Percentiles rank a stretch among this genome's conserved stretches.
These are phyloP conservation scores for Verticillium dahliae DNA, from an alignment of 2,329 filamentous ascomycete genomes.

Conservation along the genomic window DNA sequence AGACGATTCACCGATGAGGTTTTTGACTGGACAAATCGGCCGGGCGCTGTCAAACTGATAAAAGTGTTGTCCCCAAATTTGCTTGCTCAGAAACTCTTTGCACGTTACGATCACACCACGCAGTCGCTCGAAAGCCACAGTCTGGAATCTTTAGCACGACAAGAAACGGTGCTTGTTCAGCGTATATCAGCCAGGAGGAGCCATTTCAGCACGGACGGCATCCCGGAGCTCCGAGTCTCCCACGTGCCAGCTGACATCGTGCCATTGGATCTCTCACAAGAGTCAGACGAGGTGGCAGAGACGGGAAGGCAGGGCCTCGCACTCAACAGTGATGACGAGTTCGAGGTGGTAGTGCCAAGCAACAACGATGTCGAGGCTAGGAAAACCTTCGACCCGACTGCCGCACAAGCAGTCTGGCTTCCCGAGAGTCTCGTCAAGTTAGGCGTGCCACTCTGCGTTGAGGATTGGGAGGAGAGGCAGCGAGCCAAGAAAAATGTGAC, in stretches of 20 bases:
- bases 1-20: constrained; percentile 70
- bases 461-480: constrained; percentile 18
- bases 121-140: constrained; percentile 10
- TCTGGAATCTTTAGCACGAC: constrained; percentile 23
- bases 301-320: constrained; percentile 49
- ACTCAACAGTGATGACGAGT: constrained; percentile 61
- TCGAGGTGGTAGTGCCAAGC: constrained; percentile 23
- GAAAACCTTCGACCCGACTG: constrained; percentile 57
- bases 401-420: constrained; percentile 44
- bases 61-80: constrained; percentile 72
- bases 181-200: constrained; percentile 61
- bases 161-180: constrained; percentile 50
- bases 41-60: constrained; percentile 79
- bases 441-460: constrained; percentile 11
- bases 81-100: constrained; percentile 53
- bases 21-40: constrained; percentile 78
- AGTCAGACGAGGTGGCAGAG: constrained; percentile 55
- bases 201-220: constrained; percentile 69
- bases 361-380: constrained; percentile 10
- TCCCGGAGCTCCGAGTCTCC: constrained; percentile 70
- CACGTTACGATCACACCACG: constrained; percentile 21
- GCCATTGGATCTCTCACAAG: constrained; percentile 65
- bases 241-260: constrained; percentile 74
- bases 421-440: constrained; percentile 22
- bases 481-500: constrained; percentile 17